Base-by-base conservation (phyloP, 805 yeast genomes). In the Lipomyces lipofer region DNA sequence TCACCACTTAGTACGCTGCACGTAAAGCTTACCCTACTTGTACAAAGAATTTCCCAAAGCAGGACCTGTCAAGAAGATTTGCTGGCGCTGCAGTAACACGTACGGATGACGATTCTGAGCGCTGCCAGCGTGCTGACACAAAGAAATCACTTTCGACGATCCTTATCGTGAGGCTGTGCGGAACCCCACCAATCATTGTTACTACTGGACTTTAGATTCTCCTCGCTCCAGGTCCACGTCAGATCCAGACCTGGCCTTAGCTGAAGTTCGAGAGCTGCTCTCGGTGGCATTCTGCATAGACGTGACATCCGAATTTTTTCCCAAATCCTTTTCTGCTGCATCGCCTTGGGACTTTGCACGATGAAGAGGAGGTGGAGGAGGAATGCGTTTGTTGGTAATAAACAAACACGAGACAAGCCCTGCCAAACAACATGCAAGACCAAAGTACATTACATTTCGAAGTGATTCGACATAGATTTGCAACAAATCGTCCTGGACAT, bases 301-400 rank as follows among this genome's bases (percentile, higher is more conserved):
- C n/a, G 21, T 17, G 40, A 10, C 40, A 3, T 33, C 38, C 17
- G 17, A n/a, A 33, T 36, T 36, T 21, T 21, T 19, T 17, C 40
- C 25, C 24, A 17, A 42, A 5, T 42, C 32, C 29, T 27, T 15
- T 19, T 42, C 21, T 42, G 15, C 33, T 4, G 33, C 45, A 27
- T 22, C 33, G 15, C 30, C 29, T 40, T 22, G n/a, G 29, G 25
- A 9, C 1, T 42, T 42, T 19, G 17, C 21, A 25, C 1, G 19
- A 10, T 21, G 32, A 17, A 13, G 32, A 22, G 45, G 32, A 25
- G 19, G 29, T 15, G 45, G 32, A 25, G 19, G 29, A 24, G 29
- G 32, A 4, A 42, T 27, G 19, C 32, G 45, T 8, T 42, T 42
- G 32, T 42, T 42, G 32, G 45, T 42, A 17, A 27, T 22, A 42